Percentiles rank a stretch among this genome's conserved stretches.
Conservation (phyloP, 257 asterid genomes). For the Jacaranda copaia region DNA sequence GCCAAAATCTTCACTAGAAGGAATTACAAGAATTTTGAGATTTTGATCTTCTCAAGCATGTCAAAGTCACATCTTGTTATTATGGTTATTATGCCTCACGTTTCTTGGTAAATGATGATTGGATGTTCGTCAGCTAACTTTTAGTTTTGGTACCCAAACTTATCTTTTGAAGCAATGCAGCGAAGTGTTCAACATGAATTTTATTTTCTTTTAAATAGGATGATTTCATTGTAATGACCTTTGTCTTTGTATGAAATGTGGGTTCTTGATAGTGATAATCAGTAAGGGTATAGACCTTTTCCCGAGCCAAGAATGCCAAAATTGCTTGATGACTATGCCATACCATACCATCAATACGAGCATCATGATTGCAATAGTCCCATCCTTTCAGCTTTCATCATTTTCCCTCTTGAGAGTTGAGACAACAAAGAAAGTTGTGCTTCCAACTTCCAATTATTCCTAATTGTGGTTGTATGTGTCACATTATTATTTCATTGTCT, state of each 20-base stretch:
- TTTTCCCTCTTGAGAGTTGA: background rate
- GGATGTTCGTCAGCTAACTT: background rate
- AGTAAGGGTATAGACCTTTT: background rate
- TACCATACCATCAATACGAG: background rate
- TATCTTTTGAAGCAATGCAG: background rate
- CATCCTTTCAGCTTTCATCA: background rate
- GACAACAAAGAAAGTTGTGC: background rate
- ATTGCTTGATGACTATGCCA: background rate
- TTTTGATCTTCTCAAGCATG: conserved; percentile 4
- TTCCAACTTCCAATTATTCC: background rate
- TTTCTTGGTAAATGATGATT: background rate
- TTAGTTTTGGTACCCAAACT: background rate
- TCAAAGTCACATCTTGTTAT: background rate
- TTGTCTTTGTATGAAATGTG: background rate
- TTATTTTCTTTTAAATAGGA: background rate
- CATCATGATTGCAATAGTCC: background rate
- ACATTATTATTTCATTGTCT: background rate
- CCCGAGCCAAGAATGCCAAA: background rate
- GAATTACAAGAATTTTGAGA: background rate
- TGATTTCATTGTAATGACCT: background rate
- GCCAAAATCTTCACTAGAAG: background rate
- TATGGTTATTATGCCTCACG: background rate
- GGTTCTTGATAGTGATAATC: background rate
- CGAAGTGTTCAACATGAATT: conserved; percentile 1
- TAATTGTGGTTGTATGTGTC: background rate